Percentiles rank a stretch among this genome's conserved stretches.
Evolutionary conservation across 2,329 filamentous ascomycete species (phyloP).

Genomic region (Talaromyces sp.): DNA sequence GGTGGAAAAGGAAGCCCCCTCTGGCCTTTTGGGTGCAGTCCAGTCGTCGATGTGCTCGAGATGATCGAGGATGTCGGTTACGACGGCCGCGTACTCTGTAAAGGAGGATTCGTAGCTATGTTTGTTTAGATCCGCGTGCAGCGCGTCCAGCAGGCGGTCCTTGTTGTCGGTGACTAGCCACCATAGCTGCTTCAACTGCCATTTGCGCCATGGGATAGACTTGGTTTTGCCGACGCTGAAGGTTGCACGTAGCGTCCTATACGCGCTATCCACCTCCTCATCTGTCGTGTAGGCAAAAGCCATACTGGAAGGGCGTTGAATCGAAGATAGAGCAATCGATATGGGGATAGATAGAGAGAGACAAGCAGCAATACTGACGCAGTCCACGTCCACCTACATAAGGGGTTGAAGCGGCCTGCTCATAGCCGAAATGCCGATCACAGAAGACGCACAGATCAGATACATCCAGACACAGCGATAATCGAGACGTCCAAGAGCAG

Average conservation of each 20-base stretch:
- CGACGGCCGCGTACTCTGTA: conserved; percentile 27
- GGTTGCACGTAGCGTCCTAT: conserved; percentile 13
- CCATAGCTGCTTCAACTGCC: conserved; percentile 40
- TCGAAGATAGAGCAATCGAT: not conserved
- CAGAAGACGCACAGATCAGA: not conserved
- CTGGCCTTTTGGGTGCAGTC: conserved; percentile 32
- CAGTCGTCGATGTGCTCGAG: conserved; percentile 38
- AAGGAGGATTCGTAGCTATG: conserved; percentile 30
- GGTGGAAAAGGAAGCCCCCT: conserved; percentile 22
- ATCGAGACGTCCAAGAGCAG: too few species aligned
- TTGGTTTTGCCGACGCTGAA: conserved; percentile 33
- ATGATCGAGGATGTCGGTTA: conserved; percentile 33
- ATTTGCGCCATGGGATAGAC: conserved; percentile 35
- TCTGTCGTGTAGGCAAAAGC: not conserved
- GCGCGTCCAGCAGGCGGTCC: conserved; percentile 25
- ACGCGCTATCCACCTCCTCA: not conserved
- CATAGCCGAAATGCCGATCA: too few species aligned
- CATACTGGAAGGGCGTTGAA: not conserved
- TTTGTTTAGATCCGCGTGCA: conserved; percentile 33
- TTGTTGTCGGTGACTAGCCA: conserved; percentile 41
- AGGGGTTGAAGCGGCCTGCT: not conserved
- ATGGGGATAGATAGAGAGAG: not conserved
- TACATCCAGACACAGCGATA: too few species aligned
- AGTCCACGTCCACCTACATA: not conserved
- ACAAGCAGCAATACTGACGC: not conserved